Evolutionary conservation across 768 basidiomycete genomes (phyloP).

Genomic region (Suillus tomentosus): DNA sequence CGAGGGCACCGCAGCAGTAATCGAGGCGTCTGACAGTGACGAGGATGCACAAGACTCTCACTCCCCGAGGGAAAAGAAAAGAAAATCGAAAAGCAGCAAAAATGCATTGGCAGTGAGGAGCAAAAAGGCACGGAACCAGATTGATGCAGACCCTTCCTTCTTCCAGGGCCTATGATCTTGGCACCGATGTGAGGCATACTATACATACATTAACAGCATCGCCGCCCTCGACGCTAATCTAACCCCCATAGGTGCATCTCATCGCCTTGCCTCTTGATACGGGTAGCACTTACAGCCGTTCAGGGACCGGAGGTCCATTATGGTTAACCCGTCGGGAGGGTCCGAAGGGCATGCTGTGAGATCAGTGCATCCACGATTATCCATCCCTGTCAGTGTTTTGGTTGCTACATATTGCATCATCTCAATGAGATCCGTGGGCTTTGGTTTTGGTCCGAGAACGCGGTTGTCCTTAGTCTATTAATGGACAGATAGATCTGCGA

Average conservation of each 20-base stretch:
- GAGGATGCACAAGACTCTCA: constrained; percentile 32
- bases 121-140: constrained; percentile 62
- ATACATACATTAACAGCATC: not conserved
- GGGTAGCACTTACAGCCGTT: not conserved
- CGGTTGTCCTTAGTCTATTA: constrained; percentile 11
- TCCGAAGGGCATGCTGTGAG: constrained; percentile 8
- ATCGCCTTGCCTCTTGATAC: not conserved
- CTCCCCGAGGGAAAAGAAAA: constrained; percentile 44
- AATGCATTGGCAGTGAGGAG: constrained; percentile 49
- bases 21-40: constrained; percentile 23
- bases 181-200: not conserved
- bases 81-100: constrained; percentile 58
- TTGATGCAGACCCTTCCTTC: constrained; percentile 61
- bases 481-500: constrained; percentile 10
- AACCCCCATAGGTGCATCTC: not conserved
- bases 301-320: constrained; percentile 14
- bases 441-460: not conserved
- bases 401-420: constrained; percentile 26
- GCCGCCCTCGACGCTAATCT: not conserved
- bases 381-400: constrained; percentile 26
- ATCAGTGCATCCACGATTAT: constrained; percentile 29
- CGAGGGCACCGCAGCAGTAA: constrained; percentile 14
- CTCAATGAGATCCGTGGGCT: constrained; percentile 25
- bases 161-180: constrained; percentile 58
- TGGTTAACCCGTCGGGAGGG: constrained; percentile 7